A percentile compares a stretch with the other conserved stretches of the same genome.
Evolutionary conservation across 345 rosid genomes (phyloP).

Genomic region (Noccaea caerulescens): DNA sequence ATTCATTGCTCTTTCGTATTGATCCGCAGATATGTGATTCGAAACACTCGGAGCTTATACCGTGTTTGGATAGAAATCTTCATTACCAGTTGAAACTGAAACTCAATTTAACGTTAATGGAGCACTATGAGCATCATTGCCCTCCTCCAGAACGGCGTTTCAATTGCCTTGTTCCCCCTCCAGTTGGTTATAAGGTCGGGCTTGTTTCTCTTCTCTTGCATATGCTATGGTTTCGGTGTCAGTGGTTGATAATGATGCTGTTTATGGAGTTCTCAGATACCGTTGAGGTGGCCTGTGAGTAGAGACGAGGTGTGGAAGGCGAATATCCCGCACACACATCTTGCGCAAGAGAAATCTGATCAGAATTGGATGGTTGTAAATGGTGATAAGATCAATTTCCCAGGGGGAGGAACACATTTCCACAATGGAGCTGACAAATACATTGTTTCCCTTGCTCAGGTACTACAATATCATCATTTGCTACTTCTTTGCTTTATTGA

Average conservation of each 20-base stretch:
- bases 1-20: slow-evolving; percentile 6
- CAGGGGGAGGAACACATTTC: slow-evolving; percentile 99
- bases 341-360: slow-evolving; percentile 94
- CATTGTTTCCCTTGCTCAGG: slow-evolving; percentile 84
- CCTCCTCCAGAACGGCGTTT: slow-evolving; percentile 84
- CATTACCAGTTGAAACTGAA: slow-evolving; percentile 80
- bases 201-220: slow-evolving; percentile 1
- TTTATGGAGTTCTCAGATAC: slow-evolving; percentile 74
- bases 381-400: slow-evolving; percentile 93
- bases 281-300: slow-evolving; percentile 92
- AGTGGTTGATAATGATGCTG: slow-evolving; percentile 44
- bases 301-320: slow-evolving; percentile 98
- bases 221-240: slow-evolving; percentile 37
- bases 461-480: slow-evolving; percentile 41
- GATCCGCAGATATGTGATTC: slow-evolving; percentile 73
- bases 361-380: slow-evolving; percentile 99
- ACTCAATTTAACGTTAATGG: slow-evolving; percentile 82
- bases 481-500: slow-evolving; percentile 6
- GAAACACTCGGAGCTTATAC: slow-evolving; percentile 81
- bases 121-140: slow-evolving; percentile 93
- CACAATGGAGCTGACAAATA: slow-evolving; percentile 96
- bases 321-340: slow-evolving; percentile 95
- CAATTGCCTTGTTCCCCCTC: slow-evolving; percentile 93
- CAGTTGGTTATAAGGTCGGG: slow-evolving; percentile 81
- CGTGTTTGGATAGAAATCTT: slow-evolving; percentile 87